Conservation (phyloP, 169 alveolate genomes). For the Plasmodium vinckei region DNA sequence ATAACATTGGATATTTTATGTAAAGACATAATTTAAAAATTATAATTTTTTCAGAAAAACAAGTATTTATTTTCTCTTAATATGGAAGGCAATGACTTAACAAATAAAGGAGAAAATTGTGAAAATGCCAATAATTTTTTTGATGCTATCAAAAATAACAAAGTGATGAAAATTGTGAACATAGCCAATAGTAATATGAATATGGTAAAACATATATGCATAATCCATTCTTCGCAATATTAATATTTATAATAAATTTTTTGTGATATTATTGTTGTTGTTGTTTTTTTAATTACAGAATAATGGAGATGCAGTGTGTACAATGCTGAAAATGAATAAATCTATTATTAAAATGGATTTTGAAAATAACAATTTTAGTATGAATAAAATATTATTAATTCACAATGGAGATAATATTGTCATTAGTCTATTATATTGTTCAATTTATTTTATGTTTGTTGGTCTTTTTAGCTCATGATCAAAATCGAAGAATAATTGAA, state of each 20-base stretch:
- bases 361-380: conserved; percentile 69
- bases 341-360: conserved; percentile 55
- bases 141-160: conserved; percentile 42
- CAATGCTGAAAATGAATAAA: conserved; percentile 35
- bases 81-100: conserved; percentile 64
- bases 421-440: not conserved
- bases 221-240: not conserved
- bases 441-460: not conserved
- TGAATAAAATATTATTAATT: not conserved
- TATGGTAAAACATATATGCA: conserved; percentile 8
- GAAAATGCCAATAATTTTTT: conserved; percentile 42
- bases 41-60: conserved; percentile 40
- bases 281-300: conserved; percentile 9
- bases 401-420: not conserved
- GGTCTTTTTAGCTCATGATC: conserved; percentile 34
- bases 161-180: conserved; percentile 51
- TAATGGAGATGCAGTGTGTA: conserved; percentile 48
- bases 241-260: not conserved
- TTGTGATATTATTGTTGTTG: not conserved
- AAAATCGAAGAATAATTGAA: conserved; percentile 52
- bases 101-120: conserved; percentile 39
- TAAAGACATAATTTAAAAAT: not conserved
- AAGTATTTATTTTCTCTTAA: conserved; percentile 44
- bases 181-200: conserved; percentile 68
- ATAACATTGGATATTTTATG: not conserved